Evolutionary conservation across 352 stramenopile genomes (phyloP), one percentile per base, ranked within the genome.

Genomic region (Pythium sukuiense): DNA sequence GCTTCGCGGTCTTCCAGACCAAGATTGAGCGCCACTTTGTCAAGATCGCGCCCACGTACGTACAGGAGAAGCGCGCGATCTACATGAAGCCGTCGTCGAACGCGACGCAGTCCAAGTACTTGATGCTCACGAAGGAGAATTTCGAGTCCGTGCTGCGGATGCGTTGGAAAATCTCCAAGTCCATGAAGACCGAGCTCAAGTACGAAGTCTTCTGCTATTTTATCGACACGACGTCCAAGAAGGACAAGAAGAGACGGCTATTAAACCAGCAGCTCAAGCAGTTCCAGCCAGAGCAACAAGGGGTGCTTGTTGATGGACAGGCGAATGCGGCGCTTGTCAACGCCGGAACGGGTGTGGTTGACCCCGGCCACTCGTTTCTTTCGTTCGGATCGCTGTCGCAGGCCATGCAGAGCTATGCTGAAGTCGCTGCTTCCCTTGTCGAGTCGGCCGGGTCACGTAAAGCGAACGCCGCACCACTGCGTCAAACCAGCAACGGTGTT

Each of bases 161-260:
- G 71, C 83, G 83, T 52, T 92, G 83, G 83, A 89, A 89, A 76
- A 79, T 92, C n/a, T 76, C 81, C 39, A 80, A 81, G 33, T 88
- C 78, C 37, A 91, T 89, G 80, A 91, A 91, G 65, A 79, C 83
- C 29, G 83, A 92, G 52, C 80, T 91, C 55, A 92, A 89, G 75
- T 92, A 89, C 70, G 83, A 91, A 52, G 73, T 92, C 6, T 92
- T 92, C 62, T 87, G 81, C 64, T 92, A 92, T 65, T 92, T 92
- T 69, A 74, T 89, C 53, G 83, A 92, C 72, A 77, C 76, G 16
- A 82, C 77, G 2, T 81, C 64, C 39, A 85, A 88, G 61, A 86
- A 87, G 53, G 87, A 87, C 70, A 87, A 87, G 62, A 72, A 79
- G 2, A 20, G 84, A 24, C 78, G 72, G n/a, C 82, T 88, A 16